A percentile compares a stretch with the other conserved stretches of the same genome.
phyloP scores from a whole-genome alignment of 805 yeast genomes.

The Kluyveromyces wickerhamii region DNA sequence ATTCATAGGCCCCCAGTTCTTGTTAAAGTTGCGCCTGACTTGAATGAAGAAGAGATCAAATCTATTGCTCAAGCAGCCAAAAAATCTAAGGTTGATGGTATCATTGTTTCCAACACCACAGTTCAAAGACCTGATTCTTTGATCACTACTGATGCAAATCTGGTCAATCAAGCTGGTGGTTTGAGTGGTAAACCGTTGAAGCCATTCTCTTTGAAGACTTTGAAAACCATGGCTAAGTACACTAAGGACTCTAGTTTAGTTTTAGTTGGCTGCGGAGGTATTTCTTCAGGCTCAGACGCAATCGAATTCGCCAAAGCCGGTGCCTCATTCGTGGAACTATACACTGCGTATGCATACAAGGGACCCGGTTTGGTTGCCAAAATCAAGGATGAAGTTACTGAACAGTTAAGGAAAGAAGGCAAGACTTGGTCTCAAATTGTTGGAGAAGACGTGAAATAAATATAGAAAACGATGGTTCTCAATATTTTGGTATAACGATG shows the following conservation, averaged over 20 bases:
- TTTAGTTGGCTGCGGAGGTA: slow-evolving; percentile 92
- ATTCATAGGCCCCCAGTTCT: slow-evolving; percentile 61
- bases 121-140: slow-evolving; percentile 67
- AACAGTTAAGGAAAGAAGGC: slow-evolving; percentile 60
- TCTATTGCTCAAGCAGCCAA: slow-evolving; percentile 79
- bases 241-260: slow-evolving; percentile 68
- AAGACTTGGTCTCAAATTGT: slow-evolving; percentile 78
- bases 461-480: slow-evolving; percentile 1
- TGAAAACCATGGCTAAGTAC: slow-evolving; percentile 62
- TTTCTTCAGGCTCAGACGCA: slow-evolving; percentile 79
- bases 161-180: slow-evolving; percentile 68
- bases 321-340: slow-evolving; percentile 79
- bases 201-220: slow-evolving; percentile 64
- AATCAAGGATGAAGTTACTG: slow-evolving; percentile 50
- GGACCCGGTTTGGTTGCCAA: slow-evolving; percentile 79
- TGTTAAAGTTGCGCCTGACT: slow-evolving; percentile 92
- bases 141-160: slow-evolving; percentile 37
- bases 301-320: slow-evolving; percentile 90
- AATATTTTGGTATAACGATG: not conserved
- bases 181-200: slow-evolving; percentile 89
- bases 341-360: slow-evolving; percentile 84
- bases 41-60: slow-evolving; percentile 68
- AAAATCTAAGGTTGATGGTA: slow-evolving; percentile 76
- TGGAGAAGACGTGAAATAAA: slow-evolving; percentile 46
- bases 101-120: slow-evolving; percentile 88